phyloP scores from a whole-genome alignment of 257 asterid genomes.

The Solanum appendiculatum region DNA sequence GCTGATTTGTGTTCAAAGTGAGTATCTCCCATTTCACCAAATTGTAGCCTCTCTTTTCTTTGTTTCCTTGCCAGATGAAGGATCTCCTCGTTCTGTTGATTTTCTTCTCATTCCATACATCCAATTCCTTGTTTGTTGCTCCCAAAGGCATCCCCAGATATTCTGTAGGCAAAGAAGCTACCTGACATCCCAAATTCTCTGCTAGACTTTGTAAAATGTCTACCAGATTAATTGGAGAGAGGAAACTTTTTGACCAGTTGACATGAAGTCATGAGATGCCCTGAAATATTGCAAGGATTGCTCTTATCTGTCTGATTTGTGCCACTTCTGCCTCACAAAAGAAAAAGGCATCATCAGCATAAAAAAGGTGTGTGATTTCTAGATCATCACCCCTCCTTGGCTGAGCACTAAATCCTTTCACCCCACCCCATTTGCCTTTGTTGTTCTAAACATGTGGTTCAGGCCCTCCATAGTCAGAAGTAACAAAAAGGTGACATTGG shows the following conservation, averaged over 20 bases:
- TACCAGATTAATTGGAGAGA: not conserved
- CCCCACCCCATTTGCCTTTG: not conserved
- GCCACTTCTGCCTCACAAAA: not conserved
- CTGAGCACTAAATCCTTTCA: not conserved
- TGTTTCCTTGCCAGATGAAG: not conserved
- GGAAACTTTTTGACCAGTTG: not conserved
- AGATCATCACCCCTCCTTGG: not conserved
- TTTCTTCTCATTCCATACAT: not conserved
- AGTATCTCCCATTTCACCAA: not conserved
- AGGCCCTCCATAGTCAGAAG: not conserved
- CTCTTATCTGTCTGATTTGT: not conserved
- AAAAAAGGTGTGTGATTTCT: not conserved
- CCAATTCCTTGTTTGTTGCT: not conserved
- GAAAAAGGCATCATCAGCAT: not conserved
- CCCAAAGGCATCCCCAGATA: not conserved
- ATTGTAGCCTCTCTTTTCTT: not conserved
- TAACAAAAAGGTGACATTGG: not conserved
- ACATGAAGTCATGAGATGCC: not conserved
- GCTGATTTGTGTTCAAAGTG: not conserved
- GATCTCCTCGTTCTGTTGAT: too few relatives aligned
- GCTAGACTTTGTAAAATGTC: not conserved
- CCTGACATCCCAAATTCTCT: not conserved
- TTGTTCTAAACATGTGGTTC: not conserved
- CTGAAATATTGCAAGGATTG: not conserved
- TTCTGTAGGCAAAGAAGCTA: not conserved